phyloP scores from a whole-genome alignment of 805 yeast genomes.

The Maudiozyma saulgeensis region DNA sequence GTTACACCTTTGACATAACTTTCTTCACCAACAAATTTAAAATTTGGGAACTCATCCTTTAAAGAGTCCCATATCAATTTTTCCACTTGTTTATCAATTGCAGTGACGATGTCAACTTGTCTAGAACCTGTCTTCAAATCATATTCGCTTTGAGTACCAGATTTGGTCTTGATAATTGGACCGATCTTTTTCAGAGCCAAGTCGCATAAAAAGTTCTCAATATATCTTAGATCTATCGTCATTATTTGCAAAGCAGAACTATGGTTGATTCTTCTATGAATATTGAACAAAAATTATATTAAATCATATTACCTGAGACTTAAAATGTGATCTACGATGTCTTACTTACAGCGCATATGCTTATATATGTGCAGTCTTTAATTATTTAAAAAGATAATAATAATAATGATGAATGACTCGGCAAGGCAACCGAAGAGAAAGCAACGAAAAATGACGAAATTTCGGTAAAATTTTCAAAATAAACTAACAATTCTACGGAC shows the following conservation, averaged over 20 bases:
- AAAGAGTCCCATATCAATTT: constrained; percentile 26
- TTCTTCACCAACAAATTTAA: constrained; percentile 54
- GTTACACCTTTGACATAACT: constrained; percentile 42
- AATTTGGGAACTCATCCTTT: constrained; percentile 36
- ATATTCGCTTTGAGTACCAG: constrained; percentile 34
- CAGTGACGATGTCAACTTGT: constrained; percentile 56
- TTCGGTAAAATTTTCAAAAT: too few relatives aligned
- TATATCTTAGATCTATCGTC: constrained; percentile 17
- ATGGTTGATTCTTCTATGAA: not conserved
- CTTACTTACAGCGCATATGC: too few relatives aligned
- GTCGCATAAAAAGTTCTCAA: constrained; percentile 20
- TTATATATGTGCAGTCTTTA: too few relatives aligned
- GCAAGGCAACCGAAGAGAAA: too few relatives aligned
- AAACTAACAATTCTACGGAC: too few relatives aligned
- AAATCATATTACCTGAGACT: too few relatives aligned
- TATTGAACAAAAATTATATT: too few relatives aligned
- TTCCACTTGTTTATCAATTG: constrained; percentile 52
- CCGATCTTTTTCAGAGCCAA: constrained; percentile 32
- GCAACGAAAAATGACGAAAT: too few relatives aligned
- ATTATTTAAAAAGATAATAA: too few relatives aligned
- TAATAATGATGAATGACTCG: too few relatives aligned
- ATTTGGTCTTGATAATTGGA: constrained; percentile 37
- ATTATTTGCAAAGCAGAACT: not conserved
- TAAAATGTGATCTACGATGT: too few relatives aligned
- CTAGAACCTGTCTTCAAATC: constrained; percentile 27